Evolutionary conservation across 495 filamentous ascomycete genomes (phyloP).

Genomic region (Lophiostoma macrostomum): DNA sequence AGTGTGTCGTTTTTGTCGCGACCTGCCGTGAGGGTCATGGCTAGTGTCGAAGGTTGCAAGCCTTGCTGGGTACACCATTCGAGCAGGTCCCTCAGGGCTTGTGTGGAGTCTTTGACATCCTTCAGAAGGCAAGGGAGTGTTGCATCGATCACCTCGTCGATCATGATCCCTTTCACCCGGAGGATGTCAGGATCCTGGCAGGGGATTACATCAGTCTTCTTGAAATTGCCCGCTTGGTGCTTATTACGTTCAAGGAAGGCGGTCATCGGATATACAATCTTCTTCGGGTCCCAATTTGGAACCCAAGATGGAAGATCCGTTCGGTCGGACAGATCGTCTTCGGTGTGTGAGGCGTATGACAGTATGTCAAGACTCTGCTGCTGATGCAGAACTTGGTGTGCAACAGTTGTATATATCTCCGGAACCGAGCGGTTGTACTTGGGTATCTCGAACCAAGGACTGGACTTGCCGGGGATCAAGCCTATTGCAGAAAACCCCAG

Average conservation of each 20-base stretch:
- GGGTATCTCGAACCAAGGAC: slow-evolving; percentile 13
- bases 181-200: not conserved
- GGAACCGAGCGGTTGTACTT: slow-evolving; percentile 6
- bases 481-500: slow-evolving; percentile 27
- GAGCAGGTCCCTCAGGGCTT: not conserved
- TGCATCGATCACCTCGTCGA: not conserved
- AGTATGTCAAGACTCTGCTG: slow-evolving; percentile 2
- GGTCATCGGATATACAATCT: slow-evolving; percentile 5
- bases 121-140: not conserved
- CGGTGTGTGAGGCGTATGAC: slow-evolving; percentile 4
- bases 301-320: slow-evolving; percentile 19
- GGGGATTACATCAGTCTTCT: not conserved
- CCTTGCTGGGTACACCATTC: not conserved
- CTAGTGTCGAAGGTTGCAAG: not conserved
- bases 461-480: slow-evolving; percentile 1
- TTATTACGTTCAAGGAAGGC: not conserved
- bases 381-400: not conserved
- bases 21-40: not conserved
- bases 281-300: slow-evolving; percentile 17
- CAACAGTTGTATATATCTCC: slow-evolving; percentile 10
- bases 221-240: not conserved
- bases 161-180: slow-evolving; percentile 11
- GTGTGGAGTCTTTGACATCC: not conserved
- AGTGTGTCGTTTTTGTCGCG: not conserved
- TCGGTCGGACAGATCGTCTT: not conserved